phyloP scores from a whole-genome alignment of 352 stramenopile species.

The Phytophthora meadii region DNA sequence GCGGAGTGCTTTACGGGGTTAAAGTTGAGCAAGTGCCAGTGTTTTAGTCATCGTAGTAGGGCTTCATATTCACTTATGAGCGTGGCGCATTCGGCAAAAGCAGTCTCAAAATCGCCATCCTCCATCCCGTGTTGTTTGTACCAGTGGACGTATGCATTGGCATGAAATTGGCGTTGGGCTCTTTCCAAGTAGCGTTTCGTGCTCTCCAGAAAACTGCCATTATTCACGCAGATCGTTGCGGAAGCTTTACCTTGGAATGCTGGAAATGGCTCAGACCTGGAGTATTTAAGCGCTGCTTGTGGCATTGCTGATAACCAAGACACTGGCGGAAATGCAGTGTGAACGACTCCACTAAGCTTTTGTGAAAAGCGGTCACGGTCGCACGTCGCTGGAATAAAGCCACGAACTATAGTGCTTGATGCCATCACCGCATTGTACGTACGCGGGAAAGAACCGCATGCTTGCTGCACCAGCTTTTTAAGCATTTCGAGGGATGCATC shows the following conservation, averaged over 20 bases:
- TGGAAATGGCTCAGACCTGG: slow-evolving; percentile 27
- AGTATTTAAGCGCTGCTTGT: slow-evolving; percentile 23
- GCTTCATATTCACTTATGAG: slow-evolving; percentile 56
- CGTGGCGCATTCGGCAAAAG: slow-evolving; percentile 47
- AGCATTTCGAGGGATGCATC: slow-evolving; percentile 21
- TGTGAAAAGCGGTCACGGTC: slow-evolving; percentile 23
- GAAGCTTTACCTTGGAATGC: slow-evolving; percentile 35
- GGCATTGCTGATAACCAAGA: slow-evolving; percentile 27
- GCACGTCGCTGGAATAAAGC: slow-evolving; percentile 13
- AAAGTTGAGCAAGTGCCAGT: not conserved
- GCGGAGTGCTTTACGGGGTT: slow-evolving; percentile 26
- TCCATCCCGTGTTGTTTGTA: slow-evolving; percentile 69
- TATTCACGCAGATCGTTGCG: slow-evolving; percentile 57
- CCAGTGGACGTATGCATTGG: slow-evolving; percentile 64
- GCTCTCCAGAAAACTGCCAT: slow-evolving; percentile 51
- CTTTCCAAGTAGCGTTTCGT: slow-evolving; percentile 51
- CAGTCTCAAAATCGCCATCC: slow-evolving; percentile 50
- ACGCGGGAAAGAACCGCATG: slow-evolving; percentile 32
- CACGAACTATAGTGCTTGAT: slow-evolving; percentile 37
- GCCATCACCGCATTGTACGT: slow-evolving; percentile 20
- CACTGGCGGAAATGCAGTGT: slow-evolving; percentile 31
- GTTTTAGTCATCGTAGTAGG: slow-evolving; percentile 30
- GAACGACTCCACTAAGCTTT: slow-evolving; percentile 23
- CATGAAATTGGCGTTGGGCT: slow-evolving; percentile 53
- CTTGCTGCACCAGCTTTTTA: slow-evolving; percentile 32